Evolutionary conservation across 73 alveolate genomes (phyloP).

Genomic region (Paramecium biaurelia): DNA sequence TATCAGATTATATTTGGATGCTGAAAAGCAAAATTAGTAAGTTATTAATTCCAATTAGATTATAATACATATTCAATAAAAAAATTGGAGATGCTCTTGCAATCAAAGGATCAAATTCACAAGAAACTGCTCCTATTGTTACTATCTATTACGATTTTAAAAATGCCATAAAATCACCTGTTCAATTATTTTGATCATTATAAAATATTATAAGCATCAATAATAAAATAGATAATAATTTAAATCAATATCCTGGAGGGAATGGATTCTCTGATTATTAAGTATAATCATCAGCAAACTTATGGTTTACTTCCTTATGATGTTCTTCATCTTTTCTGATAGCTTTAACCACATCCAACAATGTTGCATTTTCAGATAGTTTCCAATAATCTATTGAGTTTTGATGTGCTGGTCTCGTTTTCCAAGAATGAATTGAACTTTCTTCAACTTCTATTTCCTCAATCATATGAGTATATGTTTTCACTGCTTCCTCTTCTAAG

Average conservation of each 20-base stretch:
- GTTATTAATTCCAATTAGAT: neutral
- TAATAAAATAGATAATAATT: neutral
- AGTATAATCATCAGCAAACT: constrained; percentile 62
- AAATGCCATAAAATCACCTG: neutral
- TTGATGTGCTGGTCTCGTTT: constrained; percentile 69
- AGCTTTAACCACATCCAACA: constrained; percentile 67
- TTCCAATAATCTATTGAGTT: constrained; percentile 78
- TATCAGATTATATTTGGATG: constrained; percentile 33
- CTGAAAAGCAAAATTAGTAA: constrained; percentile 25
- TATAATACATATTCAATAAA: neutral
- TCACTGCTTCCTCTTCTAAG: constrained; percentile 84
- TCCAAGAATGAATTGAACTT: constrained; percentile 49
- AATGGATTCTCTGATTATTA: constrained; percentile 45
- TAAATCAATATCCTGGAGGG: constrained; percentile 64
- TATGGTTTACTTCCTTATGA: constrained; percentile 62
- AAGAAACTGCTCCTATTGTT: neutral
- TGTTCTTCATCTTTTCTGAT: constrained; percentile 65
- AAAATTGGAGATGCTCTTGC: neutral
- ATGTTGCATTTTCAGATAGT: constrained; percentile 70
- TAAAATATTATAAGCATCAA: neutral
- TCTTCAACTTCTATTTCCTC: constrained; percentile 30
- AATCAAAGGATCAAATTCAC: neutral
- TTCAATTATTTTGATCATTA: constrained; percentile 8
- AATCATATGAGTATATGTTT: constrained; percentile 68
- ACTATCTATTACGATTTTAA: constrained; percentile 40